Evolutionary conservation across 805 yeast genomes (phyloP).

Genomic region (Hanseniaspora singularis): DNA sequence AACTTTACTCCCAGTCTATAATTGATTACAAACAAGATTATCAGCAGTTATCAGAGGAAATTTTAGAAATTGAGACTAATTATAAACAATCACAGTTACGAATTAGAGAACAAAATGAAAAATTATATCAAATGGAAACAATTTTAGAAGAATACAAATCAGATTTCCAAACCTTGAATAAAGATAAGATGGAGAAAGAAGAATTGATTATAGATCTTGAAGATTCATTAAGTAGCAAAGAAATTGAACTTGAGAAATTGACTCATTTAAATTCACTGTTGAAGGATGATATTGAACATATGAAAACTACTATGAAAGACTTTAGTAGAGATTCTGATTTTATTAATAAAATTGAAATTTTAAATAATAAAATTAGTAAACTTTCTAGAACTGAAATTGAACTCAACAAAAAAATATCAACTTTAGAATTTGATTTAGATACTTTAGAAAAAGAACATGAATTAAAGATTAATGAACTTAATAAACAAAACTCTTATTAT

Average conservation of each 20-base stretch:
- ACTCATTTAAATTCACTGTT: constrained; percentile 39
- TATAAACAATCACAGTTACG: constrained; percentile 39
- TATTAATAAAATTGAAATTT: constrained; percentile 39
- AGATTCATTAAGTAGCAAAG: constrained; percentile 43
- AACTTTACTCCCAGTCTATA: constrained; percentile 42
- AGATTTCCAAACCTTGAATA: constrained; percentile 42
- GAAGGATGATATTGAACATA: constrained; percentile 45
- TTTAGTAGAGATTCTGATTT: constrained; percentile 36
- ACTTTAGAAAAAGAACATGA: constrained; percentile 34
- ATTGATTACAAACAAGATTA: constrained; percentile 59
- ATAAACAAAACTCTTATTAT: constrained; percentile 35
- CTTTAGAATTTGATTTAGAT: constrained; percentile 48
- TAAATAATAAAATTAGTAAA: constrained; percentile 42
- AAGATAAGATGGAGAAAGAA: constrained; percentile 43
- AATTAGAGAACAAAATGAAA: constrained; percentile 39
- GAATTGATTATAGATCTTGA: constrained; percentile 41
- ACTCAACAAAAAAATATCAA: constrained; percentile 51
- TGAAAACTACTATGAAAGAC: constrained; percentile 35
- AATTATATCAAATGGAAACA: constrained; percentile 42
- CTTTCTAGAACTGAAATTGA: constrained; percentile 55
- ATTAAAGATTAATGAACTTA: constrained; percentile 30
- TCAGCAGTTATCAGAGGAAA: constrained; percentile 57
- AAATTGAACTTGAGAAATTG: constrained; percentile 40
- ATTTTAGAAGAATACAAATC: constrained; percentile 42
- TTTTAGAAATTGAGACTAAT: constrained; percentile 71